Percentiles rank a stretch among this genome's conserved stretches.
These are phyloP conservation scores for Thermothielavioides terrestris DNA, from an alignment of 495 filamentous ascomycete genomes.

Conservation along the genomic window DNA sequence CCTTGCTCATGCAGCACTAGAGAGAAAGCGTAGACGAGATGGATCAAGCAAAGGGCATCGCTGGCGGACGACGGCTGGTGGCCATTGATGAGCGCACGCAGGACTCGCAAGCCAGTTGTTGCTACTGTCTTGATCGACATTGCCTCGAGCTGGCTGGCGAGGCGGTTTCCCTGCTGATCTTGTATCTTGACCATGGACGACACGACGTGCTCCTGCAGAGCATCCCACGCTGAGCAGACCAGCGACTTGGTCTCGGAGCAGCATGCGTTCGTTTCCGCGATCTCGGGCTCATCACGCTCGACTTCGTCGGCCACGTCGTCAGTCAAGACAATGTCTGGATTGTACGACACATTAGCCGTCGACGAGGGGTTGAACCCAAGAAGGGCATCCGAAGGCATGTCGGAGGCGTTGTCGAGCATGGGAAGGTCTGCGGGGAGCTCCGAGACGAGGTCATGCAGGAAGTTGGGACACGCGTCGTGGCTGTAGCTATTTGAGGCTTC, in stretches of 20 bases:
- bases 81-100: slow-evolving; percentile 27
- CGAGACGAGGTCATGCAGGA: slow-evolving; percentile 21
- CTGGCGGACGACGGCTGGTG: slow-evolving; percentile 24
- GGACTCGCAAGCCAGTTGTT: slow-evolving; percentile 27
- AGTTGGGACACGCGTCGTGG: slow-evolving; percentile 10
- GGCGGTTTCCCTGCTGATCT: slow-evolving; percentile 26
- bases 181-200: slow-evolving; percentile 31
- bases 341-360: slow-evolving; percentile 18
- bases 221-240: slow-evolving; percentile 33
- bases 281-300: slow-evolving; percentile 8
- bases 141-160: slow-evolving; percentile 28
- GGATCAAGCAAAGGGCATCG: slow-evolving; percentile 36
- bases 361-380: slow-evolving; percentile 22
- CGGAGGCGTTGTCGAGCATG: slow-evolving; percentile 5
- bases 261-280: slow-evolving; percentile 13
- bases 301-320: slow-evolving; percentile 11
- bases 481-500: slow-evolving; percentile 8
- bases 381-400: slow-evolving; percentile 20
- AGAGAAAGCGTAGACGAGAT: slow-evolving; percentile 40
- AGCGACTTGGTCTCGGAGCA: slow-evolving; percentile 33
- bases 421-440: slow-evolving; percentile 31
- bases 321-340: slow-evolving; percentile 26
- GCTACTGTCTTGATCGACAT: slow-evolving; percentile 33
- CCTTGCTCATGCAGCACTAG: slow-evolving; percentile 31
- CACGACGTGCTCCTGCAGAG: slow-evolving; percentile 34